Evolutionary conservation across 2,329 filamentous ascomycete species (phyloP).

Genomic region (Eutypella sp.): DNA sequence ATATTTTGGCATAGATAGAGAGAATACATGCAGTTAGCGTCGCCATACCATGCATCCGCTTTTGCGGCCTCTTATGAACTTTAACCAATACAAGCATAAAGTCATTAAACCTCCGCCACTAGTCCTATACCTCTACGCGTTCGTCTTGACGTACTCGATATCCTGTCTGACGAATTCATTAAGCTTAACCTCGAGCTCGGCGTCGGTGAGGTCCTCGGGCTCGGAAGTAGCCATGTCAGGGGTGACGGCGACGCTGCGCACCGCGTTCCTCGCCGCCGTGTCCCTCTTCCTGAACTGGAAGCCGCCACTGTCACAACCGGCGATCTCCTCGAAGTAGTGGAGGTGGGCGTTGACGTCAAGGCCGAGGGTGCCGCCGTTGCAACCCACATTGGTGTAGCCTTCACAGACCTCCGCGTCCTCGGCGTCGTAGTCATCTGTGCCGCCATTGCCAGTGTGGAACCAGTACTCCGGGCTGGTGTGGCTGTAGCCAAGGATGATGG

Average conservation of each 20-base stretch:
- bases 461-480: conserved; percentile 70
- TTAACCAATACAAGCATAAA: too few relatives aligned
- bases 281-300: conserved; percentile 17
- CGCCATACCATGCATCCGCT: too few relatives aligned
- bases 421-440: conserved; percentile 31
- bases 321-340: conserved; percentile 43
- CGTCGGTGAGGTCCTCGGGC: conserved; percentile 17
- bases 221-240: conserved; percentile 14
- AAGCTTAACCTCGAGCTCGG: conserved; percentile 17
- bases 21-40: too few relatives aligned
- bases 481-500: conserved; percentile 53
- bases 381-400: conserved; percentile 41
- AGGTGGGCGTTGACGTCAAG: conserved; percentile 41
- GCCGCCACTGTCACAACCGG: conserved; percentile 31
- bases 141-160: conserved; percentile 7
- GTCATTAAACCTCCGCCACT: neutral
- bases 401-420: conserved; percentile 41
- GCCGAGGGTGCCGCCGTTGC: conserved; percentile 46
- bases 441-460: conserved; percentile 36
- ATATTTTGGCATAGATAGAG: too few relatives aligned
- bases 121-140: conserved; percentile 1
- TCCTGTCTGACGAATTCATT: conserved; percentile 22
- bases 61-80: too few relatives aligned
- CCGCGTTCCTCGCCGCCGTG: conserved; percentile 4
- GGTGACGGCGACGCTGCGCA: conserved; percentile 8